phyloP scores from a whole-genome alignment of 179 eudicot species.

The Beta macrorhiza region DNA sequence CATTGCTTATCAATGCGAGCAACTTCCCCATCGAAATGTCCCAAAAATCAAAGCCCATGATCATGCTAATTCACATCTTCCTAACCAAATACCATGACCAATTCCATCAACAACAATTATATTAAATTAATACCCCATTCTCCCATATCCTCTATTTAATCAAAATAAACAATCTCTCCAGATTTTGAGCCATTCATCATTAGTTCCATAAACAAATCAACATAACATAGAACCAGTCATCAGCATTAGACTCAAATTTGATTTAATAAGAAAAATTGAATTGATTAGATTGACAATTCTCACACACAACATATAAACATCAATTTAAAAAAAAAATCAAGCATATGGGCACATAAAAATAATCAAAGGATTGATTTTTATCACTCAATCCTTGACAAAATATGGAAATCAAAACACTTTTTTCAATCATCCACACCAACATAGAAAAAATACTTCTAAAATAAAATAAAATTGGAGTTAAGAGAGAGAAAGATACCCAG shows the following conservation, averaged over 20 bases:
- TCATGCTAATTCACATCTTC: slow-evolving; percentile 7
- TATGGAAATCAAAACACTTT: too few species aligned
- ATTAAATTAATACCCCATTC: neutral
- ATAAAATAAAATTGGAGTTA: neutral
- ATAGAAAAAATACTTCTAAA: neutral
- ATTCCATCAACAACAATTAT: neutral
- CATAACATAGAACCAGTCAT: neutral
- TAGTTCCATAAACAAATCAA: slow-evolving; percentile 2
- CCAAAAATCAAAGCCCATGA: neutral
- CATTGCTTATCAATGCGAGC: neutral
- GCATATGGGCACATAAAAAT: too few species aligned
- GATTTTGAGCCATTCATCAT: neutral
- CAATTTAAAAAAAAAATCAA: too few species aligned
- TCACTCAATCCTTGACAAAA: neutral
- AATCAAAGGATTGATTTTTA: too few species aligned
- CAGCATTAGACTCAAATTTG: slow-evolving; percentile 7
- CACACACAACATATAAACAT: too few species aligned
- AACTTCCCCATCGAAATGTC: neutral
- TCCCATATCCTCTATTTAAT: neutral
- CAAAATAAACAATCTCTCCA: neutral
- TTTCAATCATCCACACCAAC: too few species aligned
- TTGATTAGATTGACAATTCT: neutral
- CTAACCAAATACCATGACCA: neutral
- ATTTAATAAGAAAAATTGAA: neutral
- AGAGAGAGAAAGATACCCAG: slow-evolving; percentile 44